A percentile compares a stretch with the other conserved stretches of the same genome.
Conservation (phyloP, 73 alveolate species). For the Symbiodinium natans region DNA sequence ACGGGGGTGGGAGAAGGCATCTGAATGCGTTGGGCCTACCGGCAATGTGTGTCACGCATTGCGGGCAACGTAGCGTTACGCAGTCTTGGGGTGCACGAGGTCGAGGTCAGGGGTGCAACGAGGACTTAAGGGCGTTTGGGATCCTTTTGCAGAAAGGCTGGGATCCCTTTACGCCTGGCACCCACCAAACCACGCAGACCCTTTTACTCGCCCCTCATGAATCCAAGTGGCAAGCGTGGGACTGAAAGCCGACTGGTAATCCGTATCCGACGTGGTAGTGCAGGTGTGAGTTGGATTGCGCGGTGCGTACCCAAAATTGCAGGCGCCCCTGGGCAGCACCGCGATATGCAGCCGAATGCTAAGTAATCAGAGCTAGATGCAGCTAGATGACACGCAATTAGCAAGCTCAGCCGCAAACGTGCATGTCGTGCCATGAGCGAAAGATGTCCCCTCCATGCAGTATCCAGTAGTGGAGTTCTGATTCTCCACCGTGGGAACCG, state of each 20-base stretch:
- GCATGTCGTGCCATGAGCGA: conserved; percentile 78
- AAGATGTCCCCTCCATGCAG: conserved; percentile 58
- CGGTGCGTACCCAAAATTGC: conserved; percentile 24
- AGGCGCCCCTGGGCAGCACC: neutral
- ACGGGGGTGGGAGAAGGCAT: neutral
- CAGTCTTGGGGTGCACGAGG: too few species aligned
- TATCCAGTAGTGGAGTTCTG: conserved; percentile 16
- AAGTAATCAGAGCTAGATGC: too few species aligned
- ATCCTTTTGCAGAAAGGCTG: too few species aligned
- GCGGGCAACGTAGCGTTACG: too few species aligned
- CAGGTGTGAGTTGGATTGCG: conserved; percentile 39
- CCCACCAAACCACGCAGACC: too few species aligned
- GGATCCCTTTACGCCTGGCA: too few species aligned
- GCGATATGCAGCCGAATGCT: too few species aligned
- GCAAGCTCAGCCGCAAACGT: conserved; percentile 18
- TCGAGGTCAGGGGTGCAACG: too few species aligned
- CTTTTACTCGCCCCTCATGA: too few species aligned
- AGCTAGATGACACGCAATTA: neutral
- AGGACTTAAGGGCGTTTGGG: too few species aligned
- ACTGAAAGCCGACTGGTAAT: conserved; percentile 19
- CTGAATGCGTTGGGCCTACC: neutral
- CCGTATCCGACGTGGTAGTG: conserved; percentile 43
- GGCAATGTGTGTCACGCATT: neutral
- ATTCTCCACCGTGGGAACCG: conserved; percentile 45
- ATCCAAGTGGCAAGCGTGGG: conserved; percentile 51